phyloP scores from a whole-genome alignment of 1,284 basidiomycete species.

The Irpex rosettiformis region DNA sequence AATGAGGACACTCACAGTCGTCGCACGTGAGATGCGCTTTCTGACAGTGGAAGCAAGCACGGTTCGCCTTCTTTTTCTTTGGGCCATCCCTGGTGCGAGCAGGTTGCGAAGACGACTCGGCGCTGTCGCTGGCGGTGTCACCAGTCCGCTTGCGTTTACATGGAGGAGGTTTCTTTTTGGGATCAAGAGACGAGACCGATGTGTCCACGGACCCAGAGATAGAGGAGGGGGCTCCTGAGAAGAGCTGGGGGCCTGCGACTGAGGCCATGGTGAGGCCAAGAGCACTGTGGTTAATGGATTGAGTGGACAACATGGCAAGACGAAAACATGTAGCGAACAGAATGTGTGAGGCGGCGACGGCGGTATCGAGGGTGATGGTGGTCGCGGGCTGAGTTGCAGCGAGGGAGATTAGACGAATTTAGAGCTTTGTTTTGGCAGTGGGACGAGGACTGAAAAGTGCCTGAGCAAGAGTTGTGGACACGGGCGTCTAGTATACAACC shows the following conservation, averaged over 20 bases:
- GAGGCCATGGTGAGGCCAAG: slow-evolving; percentile 21
- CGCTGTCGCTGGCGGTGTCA: slow-evolving; percentile 46
- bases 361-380: background rate
- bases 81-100: slow-evolving; percentile 57
- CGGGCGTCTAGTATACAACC: slow-evolving; percentile 7
- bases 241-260: slow-evolving; percentile 9
- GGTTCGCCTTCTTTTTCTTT: slow-evolving; percentile 90
- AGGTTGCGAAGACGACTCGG: slow-evolving; percentile 37
- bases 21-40: slow-evolving; percentile 97
- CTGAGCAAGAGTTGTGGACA: slow-evolving; percentile 4
- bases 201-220: slow-evolving; percentile 21
- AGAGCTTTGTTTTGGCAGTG: background rate
- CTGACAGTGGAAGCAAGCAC: slow-evolving; percentile 95
- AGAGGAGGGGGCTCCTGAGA: slow-evolving; percentile 17
- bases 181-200: slow-evolving; percentile 14
- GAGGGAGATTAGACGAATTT: slow-evolving; percentile 4
- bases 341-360: slow-evolving; percentile 4
- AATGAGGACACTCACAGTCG: slow-evolving; percentile 63
- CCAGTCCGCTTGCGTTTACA: slow-evolving; percentile 46
- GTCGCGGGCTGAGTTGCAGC: background rate
- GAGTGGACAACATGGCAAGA: slow-evolving; percentile 9
- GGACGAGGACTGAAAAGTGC: slow-evolving; percentile 9
- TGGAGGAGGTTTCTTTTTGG: slow-evolving; percentile 23
- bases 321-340: slow-evolving; percentile 15
- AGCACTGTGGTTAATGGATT: slow-evolving; percentile 14